Conservation (phyloP, 2,329 filamentous ascomycete species). For the Xylariaceae sp. region DNA sequence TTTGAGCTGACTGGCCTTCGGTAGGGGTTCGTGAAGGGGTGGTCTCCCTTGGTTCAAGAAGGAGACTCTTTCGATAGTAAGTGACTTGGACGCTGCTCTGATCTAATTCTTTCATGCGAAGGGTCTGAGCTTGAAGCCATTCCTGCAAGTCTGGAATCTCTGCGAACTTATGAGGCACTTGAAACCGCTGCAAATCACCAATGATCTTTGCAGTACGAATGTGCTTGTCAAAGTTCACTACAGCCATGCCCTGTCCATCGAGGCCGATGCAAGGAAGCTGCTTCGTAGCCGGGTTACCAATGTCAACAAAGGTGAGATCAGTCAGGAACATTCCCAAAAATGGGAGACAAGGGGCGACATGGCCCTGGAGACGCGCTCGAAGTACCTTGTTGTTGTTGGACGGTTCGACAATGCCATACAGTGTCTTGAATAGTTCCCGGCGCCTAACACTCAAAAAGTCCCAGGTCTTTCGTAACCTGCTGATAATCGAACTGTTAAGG, state of each 20-base stretch:
- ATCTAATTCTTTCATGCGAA: constrained; percentile 62
- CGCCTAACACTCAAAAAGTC: constrained; percentile 80
- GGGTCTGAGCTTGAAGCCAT: constrained; percentile 81
- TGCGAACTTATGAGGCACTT: constrained; percentile 80
- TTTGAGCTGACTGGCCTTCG: constrained; percentile 26
- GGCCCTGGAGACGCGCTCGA: constrained; percentile 74
- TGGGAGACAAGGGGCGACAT: constrained; percentile 85
- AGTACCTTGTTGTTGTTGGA: constrained; percentile 87
- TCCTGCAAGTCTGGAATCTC: constrained; percentile 86
- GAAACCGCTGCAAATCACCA: constrained; percentile 90
- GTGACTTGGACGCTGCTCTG: constrained; percentile 53
- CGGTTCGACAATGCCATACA: constrained; percentile 82
- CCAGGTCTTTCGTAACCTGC: constrained; percentile 86
- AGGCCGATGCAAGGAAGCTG: constrained; percentile 56
- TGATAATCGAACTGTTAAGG: constrained; percentile 85
- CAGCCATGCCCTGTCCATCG: constrained; percentile 62
- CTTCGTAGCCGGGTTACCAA: constrained; percentile 83
- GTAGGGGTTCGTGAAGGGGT: constrained; percentile 30
- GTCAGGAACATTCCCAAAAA: constrained; percentile 97
- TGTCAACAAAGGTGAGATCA: constrained; percentile 91
- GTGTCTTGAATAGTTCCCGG: constrained; percentile 68
- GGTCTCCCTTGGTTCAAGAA: constrained; percentile 70
- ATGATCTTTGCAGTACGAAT: constrained; percentile 92
- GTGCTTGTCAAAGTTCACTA: constrained; percentile 98
- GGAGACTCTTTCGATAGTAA: constrained; percentile 75